Conservation (phyloP, 139 green algal species). For the Auxenochlorella pyrenoidosa region DNA sequence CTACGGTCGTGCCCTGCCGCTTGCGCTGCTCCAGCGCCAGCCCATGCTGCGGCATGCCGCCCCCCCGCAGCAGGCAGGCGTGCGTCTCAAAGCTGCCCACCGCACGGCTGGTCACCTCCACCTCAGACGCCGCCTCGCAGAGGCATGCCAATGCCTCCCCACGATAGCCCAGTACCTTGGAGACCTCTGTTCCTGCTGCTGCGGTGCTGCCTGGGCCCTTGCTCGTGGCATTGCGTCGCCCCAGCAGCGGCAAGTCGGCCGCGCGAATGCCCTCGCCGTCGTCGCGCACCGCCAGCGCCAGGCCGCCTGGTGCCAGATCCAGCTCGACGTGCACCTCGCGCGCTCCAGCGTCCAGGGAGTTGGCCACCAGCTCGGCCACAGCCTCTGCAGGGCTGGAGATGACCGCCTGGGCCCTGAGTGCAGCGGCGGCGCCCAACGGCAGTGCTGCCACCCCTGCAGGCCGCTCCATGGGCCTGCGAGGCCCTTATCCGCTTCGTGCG, state of each 20-base stretch:
- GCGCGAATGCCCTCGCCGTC: constrained; percentile 55
- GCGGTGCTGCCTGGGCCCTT: constrained; percentile 30
- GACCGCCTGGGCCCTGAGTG: neutral
- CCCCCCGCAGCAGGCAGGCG: constrained; percentile 12
- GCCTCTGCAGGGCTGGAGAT: constrained; percentile 32
- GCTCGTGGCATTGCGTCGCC: constrained; percentile 36
- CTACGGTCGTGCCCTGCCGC: constrained; percentile 49
- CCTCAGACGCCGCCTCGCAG: constrained; percentile 18
- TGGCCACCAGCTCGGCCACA: constrained; percentile 55
- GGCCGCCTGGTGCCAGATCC: neutral
- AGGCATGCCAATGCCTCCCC: constrained; percentile 64
- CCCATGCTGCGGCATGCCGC: constrained; percentile 7
- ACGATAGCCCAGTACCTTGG: constrained; percentile 53
- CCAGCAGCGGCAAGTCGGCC: constrained; percentile 33
- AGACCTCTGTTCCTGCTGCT: neutral
- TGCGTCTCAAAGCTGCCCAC: constrained; percentile 68
- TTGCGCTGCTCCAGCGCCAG: constrained; percentile 43
- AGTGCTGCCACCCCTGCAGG: neutral
- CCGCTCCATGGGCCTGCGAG: neutral
- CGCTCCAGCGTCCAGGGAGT: constrained; percentile 58
- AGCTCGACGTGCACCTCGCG: constrained; percentile 49
- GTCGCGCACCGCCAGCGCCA: constrained; percentile 49
- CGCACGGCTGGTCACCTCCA: constrained; percentile 53
- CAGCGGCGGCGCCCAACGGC: neutral
- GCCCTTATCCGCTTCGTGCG: too few species aligned